phyloP scores from a whole-genome alignment of 1,284 basidiomycete species.

The Fomitopsis betulina region DNA sequence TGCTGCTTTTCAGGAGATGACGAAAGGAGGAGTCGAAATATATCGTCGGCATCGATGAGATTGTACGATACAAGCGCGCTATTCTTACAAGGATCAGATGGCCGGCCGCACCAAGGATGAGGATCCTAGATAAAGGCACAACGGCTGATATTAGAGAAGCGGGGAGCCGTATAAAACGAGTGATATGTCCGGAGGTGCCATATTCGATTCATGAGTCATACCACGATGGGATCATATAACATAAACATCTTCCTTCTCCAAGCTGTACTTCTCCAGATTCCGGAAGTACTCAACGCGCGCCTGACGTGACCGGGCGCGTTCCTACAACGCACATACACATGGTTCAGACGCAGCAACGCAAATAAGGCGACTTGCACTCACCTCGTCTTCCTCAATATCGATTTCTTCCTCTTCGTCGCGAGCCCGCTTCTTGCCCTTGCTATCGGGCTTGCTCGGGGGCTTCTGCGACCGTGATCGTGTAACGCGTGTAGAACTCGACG shows the following conservation, averaged over 20 bases:
- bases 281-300: constrained; percentile 27
- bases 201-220: background rate
- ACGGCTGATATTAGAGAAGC: background rate
- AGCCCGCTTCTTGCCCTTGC: constrained; percentile 17
- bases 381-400: constrained; percentile 20
- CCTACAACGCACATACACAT: constrained; percentile 3
- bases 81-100: too few species aligned
- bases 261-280: constrained; percentile 25
- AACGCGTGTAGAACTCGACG: constrained; percentile 2
- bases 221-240: constrained; percentile 16
- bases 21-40: too few species aligned
- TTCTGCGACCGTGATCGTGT: background rate
- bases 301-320: constrained; percentile 18
- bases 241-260: constrained; percentile 29
- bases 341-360: background rate
- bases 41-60: too few species aligned
- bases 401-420: constrained; percentile 8
- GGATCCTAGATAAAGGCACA: background rate
- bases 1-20: too few species aligned
- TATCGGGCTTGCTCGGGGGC: constrained; percentile 11
- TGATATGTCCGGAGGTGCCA: background rate
- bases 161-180: background rate
- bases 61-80: too few species aligned
- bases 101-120: too few species aligned
- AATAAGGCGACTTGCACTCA: background rate